These are phyloP conservation scores for Penicillium sclerotiorum DNA, from an alignment of 2,329 filamentous ascomycete genomes.

Conservation along the genomic window DNA sequence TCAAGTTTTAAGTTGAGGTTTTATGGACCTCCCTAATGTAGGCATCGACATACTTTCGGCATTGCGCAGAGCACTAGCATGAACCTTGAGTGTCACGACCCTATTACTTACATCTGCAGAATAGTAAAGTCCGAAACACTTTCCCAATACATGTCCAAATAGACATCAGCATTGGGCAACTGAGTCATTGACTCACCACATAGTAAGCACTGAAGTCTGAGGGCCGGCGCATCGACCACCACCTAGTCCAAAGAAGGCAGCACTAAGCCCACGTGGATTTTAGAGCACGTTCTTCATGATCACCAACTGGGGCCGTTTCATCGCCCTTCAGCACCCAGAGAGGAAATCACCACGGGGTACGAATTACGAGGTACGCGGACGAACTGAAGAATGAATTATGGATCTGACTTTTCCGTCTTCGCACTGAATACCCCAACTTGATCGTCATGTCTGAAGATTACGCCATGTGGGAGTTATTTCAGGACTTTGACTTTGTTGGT, in stretches of 20 bases:
- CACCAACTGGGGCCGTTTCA: too few species aligned
- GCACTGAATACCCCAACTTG: too few species aligned
- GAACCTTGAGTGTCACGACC: not conserved
- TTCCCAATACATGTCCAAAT: not conserved
- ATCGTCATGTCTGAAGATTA: too few species aligned
- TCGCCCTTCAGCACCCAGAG: too few species aligned
- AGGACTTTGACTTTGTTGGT: too few species aligned
- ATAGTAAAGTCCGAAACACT: not conserved
- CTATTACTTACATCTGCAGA: constrained; percentile 1
- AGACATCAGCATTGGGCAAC: too few species aligned
- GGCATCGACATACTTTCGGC: constrained; percentile 1
- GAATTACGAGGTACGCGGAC: not conserved
- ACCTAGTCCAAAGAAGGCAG: not conserved
- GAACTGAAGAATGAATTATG: not conserved
- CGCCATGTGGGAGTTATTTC: too few species aligned
- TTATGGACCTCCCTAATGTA: not conserved
- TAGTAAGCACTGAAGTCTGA: too few species aligned
- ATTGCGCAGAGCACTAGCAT: not conserved
- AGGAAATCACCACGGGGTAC: not conserved
- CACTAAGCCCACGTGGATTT: constrained; percentile 12
- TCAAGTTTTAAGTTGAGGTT: not conserved
- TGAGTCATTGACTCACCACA: too few species aligned
- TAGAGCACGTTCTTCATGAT: too few species aligned
- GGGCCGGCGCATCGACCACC: constrained; percentile 1
- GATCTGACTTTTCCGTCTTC: not conserved